Base-by-base conservation (phyloP, 768 basidiomycete genomes). In the Xanthoconium stramineum region DNA sequence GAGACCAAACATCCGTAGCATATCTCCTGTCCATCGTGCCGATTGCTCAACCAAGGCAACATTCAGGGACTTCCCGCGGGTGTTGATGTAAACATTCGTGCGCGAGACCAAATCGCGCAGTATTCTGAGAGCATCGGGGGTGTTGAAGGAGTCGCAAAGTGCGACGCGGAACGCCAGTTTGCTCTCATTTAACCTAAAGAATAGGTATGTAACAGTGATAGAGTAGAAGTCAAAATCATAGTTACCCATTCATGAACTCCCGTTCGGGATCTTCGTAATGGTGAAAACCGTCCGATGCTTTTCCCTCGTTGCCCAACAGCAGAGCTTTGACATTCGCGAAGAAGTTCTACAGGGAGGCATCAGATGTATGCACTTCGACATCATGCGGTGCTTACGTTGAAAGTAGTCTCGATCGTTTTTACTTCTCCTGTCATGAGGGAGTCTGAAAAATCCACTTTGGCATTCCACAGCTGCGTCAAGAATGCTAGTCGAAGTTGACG, bases 101-200 rank as follows among this genome's bases (percentile, higher is more conserved):
- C 83, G 80, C 5, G 90, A 89, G 45, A 98, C 84, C 37, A 98
- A 77, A 57, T 94, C 88, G 13, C 89, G 80, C 17, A 98, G 74
- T 53, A 84, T 75, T 62, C 82, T 80, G 24, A 98, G 72, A 0
- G 94, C 95, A 17, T 76, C 79, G 3, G 94, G 93, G 0, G 97
- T 98, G 70, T 98, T 95, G 80, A 98, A 97, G 0, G 95, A 98
- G 71, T 99, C 96, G 73, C 90, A 95, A 46, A 99, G 84, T 0
- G 94, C 91, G 13, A 75, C 78, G 51, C 92, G 85, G 80, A 99
- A 96, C 9, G 81, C 78, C 40, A 79, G 62, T 69, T 95, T 95
- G 46, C 85, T 83, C 51, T 83, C 76, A 61, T 89, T 79, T 36
- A 95, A 77, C 62, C 94, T 97, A 63, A 46, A 47, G 59, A 40